Evolutionary conservation across 169 alveolate genomes (phyloP).

Genomic region (Plasmodium reichenowi): DNA sequence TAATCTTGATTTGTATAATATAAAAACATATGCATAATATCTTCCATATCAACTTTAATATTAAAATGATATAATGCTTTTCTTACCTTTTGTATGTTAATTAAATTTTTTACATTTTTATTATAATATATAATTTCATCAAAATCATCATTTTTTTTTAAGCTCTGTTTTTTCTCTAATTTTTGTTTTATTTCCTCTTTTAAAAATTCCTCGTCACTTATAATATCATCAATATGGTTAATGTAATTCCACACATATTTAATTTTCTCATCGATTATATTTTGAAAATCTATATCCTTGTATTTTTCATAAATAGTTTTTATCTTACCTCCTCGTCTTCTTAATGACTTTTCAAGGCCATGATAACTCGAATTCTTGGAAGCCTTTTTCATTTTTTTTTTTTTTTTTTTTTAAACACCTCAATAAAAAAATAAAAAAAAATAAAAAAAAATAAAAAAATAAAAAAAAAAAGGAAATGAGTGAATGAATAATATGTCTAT

Average conservation of each 20-base stretch:
- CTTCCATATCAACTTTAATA: conserved; percentile 53
- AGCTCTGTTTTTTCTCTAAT: conserved; percentile 36
- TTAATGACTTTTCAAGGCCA: conserved; percentile 36
- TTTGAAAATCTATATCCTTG: conserved; percentile 20
- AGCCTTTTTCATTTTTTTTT: conserved; percentile 16
- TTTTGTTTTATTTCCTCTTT: conserved; percentile 65
- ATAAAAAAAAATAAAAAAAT: no score
- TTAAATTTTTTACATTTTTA: conserved; percentile 47
- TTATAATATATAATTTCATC: conserved; percentile 68
- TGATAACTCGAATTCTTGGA: background rate
- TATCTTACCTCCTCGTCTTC: conserved; percentile 55
- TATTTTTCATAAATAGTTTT: conserved; percentile 64
- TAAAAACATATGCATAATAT: conserved; percentile 55
- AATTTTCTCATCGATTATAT: conserved; percentile 51
- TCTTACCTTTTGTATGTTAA: conserved; percentile 51
- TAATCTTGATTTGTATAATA: conserved; percentile 50
- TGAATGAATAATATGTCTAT: background rate
- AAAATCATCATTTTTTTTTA: conserved; percentile 23
- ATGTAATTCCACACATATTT: conserved; percentile 64
- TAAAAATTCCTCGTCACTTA: conserved; percentile 53
- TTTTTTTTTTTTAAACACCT: background rate
- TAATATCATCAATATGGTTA: conserved; percentile 50
- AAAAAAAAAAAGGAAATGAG: conserved; percentile 12
- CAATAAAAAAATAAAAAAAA: no score
- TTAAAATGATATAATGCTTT: conserved; percentile 59